Evolutionary conservation across 2,329 filamentous ascomycete genomes (phyloP).

Genomic region (Cytospora paraplurivora): DNA sequence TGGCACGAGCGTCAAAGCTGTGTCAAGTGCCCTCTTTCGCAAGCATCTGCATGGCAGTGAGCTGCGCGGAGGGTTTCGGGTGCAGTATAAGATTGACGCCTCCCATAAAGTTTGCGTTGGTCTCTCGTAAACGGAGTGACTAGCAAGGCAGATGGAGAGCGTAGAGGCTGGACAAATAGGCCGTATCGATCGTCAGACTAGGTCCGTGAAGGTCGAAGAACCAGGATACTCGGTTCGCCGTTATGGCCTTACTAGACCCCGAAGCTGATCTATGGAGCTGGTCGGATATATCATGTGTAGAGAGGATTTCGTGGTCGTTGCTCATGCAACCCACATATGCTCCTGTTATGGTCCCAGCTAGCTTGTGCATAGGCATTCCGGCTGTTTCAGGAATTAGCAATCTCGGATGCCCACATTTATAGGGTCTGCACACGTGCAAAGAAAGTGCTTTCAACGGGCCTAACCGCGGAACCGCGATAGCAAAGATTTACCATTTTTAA

Average conservation of each 20-base stretch:
- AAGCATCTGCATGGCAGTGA: conserved; percentile 42
- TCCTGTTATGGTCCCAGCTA: conserved; percentile 11
- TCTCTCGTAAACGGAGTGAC: conserved; percentile 13
- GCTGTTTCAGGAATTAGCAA: conserved; percentile 14
- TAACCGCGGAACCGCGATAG: too few species aligned
- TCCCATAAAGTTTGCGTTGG: conserved; percentile 37
- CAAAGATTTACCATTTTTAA: conserved; percentile 21
- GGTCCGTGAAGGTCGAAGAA: conserved; percentile 43
- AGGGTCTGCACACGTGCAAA: too few species aligned
- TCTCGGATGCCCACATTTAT: not conserved
- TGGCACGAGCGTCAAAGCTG: conserved; percentile 46
- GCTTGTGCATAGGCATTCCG: not conserved
- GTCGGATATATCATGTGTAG: conserved; percentile 26
- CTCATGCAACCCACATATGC: conserved; percentile 36
- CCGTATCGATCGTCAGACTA: conserved; percentile 43
- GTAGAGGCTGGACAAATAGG: conserved; percentile 37
- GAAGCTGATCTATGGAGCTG: conserved; percentile 35
- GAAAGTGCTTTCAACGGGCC: too few species aligned
- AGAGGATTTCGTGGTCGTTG: conserved; percentile 30
- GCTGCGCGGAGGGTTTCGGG: conserved; percentile 36
- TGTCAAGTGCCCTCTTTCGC: conserved; percentile 39
- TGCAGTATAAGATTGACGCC: conserved; percentile 41
- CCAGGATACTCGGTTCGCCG: conserved; percentile 45
- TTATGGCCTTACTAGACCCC: conserved; percentile 32
- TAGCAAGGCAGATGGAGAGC: conserved; percentile 23